Evolutionary conservation across 2,329 filamentous ascomycete genomes (phyloP).

Genomic region (Alternaria solani): DNA sequence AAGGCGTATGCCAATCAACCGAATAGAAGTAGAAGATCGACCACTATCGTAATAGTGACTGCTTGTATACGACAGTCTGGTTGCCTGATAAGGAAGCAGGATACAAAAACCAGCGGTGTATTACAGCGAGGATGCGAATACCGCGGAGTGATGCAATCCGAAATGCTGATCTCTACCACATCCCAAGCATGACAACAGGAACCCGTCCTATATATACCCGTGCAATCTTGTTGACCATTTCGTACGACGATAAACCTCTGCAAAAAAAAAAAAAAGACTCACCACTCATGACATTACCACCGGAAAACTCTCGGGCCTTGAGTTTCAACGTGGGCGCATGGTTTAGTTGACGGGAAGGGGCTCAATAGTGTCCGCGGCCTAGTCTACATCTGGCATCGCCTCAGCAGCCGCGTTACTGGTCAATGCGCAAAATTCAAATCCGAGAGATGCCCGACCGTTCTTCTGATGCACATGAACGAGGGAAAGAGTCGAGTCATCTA

Average conservation of each 20-base stretch:
- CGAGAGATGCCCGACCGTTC: background rate
- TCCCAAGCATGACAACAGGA: background rate
- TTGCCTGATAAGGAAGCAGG: background rate
- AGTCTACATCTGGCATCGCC: background rate
- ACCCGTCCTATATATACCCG: background rate
- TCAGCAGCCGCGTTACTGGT: background rate
- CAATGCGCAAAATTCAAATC: background rate
- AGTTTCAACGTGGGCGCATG: background rate
- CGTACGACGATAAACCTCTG: background rate
- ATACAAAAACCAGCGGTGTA: background rate
- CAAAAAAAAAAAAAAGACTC: background rate
- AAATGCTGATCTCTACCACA: background rate
- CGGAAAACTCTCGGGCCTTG: slow-evolving; percentile 5
- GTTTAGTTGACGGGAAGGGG: slow-evolving; percentile 3
- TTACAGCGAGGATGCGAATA: background rate
- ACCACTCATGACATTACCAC: background rate
- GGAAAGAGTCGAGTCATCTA: background rate
- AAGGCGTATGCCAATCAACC: background rate
- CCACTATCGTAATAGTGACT: background rate
- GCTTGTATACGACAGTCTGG: background rate
- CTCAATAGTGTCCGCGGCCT: background rate
- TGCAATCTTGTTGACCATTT: background rate
- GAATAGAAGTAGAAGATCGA: background rate
- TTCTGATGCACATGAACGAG: background rate
- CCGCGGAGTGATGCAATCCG: background rate